These are phyloP conservation scores for Boletus fagicola DNA, from an alignment of 768 basidiomycete species.

Conservation along the genomic window DNA sequence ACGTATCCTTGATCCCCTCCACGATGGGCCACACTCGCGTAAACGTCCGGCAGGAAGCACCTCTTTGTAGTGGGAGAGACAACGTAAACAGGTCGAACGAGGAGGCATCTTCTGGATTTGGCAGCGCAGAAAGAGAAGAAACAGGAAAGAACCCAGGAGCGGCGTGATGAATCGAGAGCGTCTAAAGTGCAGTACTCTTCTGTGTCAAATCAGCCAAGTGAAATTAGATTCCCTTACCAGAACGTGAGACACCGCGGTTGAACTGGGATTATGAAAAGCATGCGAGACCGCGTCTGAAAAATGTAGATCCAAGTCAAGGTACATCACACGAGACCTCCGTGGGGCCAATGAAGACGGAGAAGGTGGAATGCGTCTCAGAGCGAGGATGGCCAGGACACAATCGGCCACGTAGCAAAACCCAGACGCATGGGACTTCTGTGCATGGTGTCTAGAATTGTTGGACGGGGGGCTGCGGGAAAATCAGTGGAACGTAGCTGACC, in stretches of 20 bases:
- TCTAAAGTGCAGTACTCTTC: slow-evolving; percentile 37
- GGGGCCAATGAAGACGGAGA: slow-evolving; percentile 13
- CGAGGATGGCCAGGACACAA: slow-evolving; percentile 76
- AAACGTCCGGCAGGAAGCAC: slow-evolving; percentile 66
- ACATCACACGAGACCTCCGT: slow-evolving; percentile 68
- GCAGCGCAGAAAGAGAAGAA: slow-evolving; percentile 49
- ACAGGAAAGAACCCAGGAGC: slow-evolving; percentile 83
- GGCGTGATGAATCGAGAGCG: slow-evolving; percentile 82
- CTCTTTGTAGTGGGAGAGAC: slow-evolving; percentile 75
- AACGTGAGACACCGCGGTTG: slow-evolving; percentile 41
- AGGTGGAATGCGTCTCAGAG: slow-evolving; percentile 48
- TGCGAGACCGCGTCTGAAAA: slow-evolving; percentile 87
- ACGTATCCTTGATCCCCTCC: slow-evolving; percentile 56
- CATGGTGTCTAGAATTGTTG: slow-evolving; percentile 65
- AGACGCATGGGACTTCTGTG: slow-evolving; percentile 70
- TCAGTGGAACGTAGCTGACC: slow-evolving; percentile 38
- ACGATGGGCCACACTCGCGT: slow-evolving; percentile 61
- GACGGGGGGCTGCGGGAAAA: not conserved
- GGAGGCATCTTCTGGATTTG: slow-evolving; percentile 33
- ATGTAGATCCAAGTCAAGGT: slow-evolving; percentile 91
- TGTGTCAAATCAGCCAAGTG: not conserved
- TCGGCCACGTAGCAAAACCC: slow-evolving; percentile 97
- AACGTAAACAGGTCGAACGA: slow-evolving; percentile 61
- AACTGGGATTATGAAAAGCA: slow-evolving; percentile 54
- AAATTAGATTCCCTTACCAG: slow-evolving; percentile 37